Conservation (phyloP, 2,329 filamentous ascomycete genomes). For the Colletotrichum zoysiae region DNA sequence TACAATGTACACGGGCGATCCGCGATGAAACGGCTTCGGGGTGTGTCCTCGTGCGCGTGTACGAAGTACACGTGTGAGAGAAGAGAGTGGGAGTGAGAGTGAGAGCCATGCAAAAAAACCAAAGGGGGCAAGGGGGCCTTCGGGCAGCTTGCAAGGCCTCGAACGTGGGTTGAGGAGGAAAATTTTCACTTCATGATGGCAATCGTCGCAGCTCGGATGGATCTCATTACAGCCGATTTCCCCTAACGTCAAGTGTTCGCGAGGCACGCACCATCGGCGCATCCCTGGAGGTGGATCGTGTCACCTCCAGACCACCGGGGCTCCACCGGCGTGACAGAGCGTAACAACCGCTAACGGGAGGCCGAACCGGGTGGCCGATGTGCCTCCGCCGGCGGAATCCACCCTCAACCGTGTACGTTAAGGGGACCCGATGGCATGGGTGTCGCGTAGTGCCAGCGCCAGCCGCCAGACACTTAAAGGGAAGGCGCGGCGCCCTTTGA, state of each 20-base stretch:
- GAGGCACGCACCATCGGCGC: conserved; percentile 32
- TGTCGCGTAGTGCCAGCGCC: conserved; percentile 32
- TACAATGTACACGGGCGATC: conserved; percentile 18
- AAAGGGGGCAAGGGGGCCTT: conserved; percentile 2
- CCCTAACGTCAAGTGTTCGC: conserved; percentile 43
- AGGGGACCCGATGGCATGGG: conserved; percentile 42
- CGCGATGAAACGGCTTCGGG: conserved; percentile 7
- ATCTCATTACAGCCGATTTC: conserved; percentile 39
- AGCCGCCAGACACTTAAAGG: conserved; percentile 41
- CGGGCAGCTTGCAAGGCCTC: neutral
- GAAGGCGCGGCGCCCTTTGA: conserved; percentile 40
- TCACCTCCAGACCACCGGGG: conserved; percentile 20
- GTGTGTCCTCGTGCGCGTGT: conserved; percentile 11
- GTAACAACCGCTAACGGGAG: conserved; percentile 37
- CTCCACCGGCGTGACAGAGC: conserved; percentile 36
- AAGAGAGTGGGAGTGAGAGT: no score
- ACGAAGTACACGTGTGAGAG: no score
- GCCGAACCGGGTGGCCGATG: conserved; percentile 40
- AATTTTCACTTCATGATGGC: conserved; percentile 40
- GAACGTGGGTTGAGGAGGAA: conserved; percentile 12
- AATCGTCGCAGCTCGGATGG: conserved; percentile 34
- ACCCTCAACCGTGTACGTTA: conserved; percentile 42
- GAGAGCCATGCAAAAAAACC: neutral
- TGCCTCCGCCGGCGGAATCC: conserved; percentile 35
- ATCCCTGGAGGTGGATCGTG: conserved; percentile 28